phyloP scores from a whole-genome alignment of 163 green algal species.

The Trebouxia gelatinosa region DNA sequence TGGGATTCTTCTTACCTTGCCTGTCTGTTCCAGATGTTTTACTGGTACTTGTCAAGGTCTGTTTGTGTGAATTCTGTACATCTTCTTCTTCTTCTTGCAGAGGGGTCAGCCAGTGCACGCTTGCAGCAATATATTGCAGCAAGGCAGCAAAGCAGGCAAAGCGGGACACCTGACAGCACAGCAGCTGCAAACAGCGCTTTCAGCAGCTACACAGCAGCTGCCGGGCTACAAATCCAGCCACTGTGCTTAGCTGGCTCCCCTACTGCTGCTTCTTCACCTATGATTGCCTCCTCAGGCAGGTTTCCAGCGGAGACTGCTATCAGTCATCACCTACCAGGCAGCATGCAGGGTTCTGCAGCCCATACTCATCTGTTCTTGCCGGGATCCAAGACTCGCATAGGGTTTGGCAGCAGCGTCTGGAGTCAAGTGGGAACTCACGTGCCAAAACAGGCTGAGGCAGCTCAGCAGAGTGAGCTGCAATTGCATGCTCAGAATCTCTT shows the following conservation, averaged over 20 bases:
- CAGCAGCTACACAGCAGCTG: not conserved
- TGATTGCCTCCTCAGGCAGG: slow-evolving; percentile 3
- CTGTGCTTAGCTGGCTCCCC: slow-evolving; percentile 21
- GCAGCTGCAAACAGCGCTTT: not conserved
- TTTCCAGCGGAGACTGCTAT: not conserved
- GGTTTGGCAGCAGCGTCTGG: not conserved
- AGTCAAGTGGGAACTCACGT: not conserved
- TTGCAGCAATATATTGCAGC: slow-evolving; percentile 19
- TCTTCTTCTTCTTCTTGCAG: not conserved
- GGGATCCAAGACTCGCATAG: not conserved
- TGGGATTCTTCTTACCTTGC: not conserved
- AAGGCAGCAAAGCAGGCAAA: not conserved
- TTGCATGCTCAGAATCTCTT: not conserved
- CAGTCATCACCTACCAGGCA: not conserved
- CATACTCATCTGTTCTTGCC: slow-evolving; percentile 1
- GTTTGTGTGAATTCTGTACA: not conserved
- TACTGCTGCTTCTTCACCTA: slow-evolving; percentile 10
- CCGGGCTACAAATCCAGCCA: slow-evolving; percentile 3
- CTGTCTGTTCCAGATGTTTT: not conserved
- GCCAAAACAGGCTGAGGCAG: not conserved
- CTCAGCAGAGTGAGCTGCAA: not conserved
- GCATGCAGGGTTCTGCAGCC: not conserved
- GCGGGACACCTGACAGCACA: slow-evolving; percentile 10
- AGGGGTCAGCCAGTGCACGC: not conserved
- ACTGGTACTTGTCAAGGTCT: not conserved